phyloP scores from a whole-genome alignment of 805 yeast species.

The Sungouiella thailandica region DNA sequence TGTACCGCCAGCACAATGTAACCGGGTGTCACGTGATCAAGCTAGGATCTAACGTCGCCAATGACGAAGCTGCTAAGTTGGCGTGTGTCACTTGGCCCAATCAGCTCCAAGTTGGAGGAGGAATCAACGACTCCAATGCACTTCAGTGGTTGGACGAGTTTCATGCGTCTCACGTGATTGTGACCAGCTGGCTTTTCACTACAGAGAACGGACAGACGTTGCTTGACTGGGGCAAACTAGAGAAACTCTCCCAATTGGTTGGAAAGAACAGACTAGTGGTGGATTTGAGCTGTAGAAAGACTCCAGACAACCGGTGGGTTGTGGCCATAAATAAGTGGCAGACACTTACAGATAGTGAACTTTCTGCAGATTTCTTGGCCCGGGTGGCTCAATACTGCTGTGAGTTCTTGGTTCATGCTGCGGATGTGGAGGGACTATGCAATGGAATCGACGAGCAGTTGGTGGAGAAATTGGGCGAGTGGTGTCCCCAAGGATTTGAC shows the following conservation, averaged over 20 bases:
- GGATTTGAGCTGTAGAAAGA: slow-evolving; percentile 77
- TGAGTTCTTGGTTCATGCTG: slow-evolving; percentile 94
- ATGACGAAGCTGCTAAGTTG: slow-evolving; percentile 75
- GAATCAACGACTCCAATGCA: slow-evolving; percentile 75
- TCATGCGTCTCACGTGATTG: slow-evolving; percentile 83
- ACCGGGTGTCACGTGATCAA: slow-evolving; percentile 90
- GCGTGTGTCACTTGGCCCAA: slow-evolving; percentile 76
- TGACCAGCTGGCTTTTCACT: slow-evolving; percentile 85
- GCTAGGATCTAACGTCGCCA: slow-evolving; percentile 68
- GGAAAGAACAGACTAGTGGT: slow-evolving; percentile 71
- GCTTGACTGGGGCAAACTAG: slow-evolving; percentile 48
- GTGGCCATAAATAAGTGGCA: slow-evolving; percentile 99
- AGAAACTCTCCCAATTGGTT: slow-evolving; percentile 44
- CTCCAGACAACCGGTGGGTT: slow-evolving; percentile 51
- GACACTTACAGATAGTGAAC: slow-evolving; percentile 63
- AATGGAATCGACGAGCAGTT: slow-evolving; percentile 83
- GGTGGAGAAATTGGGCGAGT: slow-evolving; percentile 66
- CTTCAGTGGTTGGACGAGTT: slow-evolving; percentile 60
- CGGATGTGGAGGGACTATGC: slow-evolving; percentile 97
- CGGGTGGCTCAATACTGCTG: slow-evolving; percentile 61
- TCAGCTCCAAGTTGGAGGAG: slow-evolving; percentile 86
- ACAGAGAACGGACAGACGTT: slow-evolving; percentile 37
- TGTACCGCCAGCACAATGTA: slow-evolving; percentile 58
- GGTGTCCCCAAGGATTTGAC: slow-evolving; percentile 55
- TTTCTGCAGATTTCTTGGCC: slow-evolving; percentile 50